Evolutionary conservation across 2,329 filamentous ascomycete genomes (phyloP).

Genomic region (Phaeosphaeriaceae sp.): DNA sequence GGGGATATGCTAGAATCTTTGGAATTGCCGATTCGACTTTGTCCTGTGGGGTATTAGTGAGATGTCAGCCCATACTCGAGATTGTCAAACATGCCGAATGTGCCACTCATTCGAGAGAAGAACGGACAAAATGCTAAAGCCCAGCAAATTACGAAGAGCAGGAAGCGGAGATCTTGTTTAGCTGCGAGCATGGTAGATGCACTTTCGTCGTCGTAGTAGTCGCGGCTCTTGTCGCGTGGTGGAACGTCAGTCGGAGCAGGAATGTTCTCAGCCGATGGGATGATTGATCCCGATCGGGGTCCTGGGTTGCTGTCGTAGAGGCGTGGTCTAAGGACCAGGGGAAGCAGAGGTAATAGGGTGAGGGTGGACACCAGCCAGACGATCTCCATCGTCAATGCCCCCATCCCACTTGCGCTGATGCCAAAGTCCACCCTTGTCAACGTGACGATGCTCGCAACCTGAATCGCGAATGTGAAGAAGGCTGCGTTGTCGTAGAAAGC

Average conservation of each 20-base stretch:
- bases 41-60: slow-evolving; percentile 5
- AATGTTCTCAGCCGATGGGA: neutral
- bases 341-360: slow-evolving; percentile 27
- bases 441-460: slow-evolving; percentile 29
- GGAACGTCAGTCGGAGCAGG: neutral
- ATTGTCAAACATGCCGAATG: slow-evolving; percentile 14
- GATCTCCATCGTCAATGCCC: slow-evolving; percentile 29
- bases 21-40: slow-evolving; percentile 12
- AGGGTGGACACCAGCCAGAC: slow-evolving; percentile 26
- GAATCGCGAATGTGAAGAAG: slow-evolving; percentile 31
- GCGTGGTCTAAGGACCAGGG: slow-evolving; percentile 10
- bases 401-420: slow-evolving; percentile 25
- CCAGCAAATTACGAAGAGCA: slow-evolving; percentile 23
- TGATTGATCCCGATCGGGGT: no score
- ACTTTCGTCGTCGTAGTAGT: neutral
- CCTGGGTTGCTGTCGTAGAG: neutral
- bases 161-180: slow-evolving; percentile 12
- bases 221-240: neutral
- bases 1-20: slow-evolving; percentile 11
- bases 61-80: neutral
- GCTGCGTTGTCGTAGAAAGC: slow-evolving; percentile 25
- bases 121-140: slow-evolving; percentile 26
- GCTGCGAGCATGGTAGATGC: slow-evolving; percentile 1
- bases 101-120: slow-evolving; percentile 21
- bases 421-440: slow-evolving; percentile 27